Base-by-base conservation (phyloP, 306 rosid genomes). In the Elaeagnus macrophylla region DNA sequence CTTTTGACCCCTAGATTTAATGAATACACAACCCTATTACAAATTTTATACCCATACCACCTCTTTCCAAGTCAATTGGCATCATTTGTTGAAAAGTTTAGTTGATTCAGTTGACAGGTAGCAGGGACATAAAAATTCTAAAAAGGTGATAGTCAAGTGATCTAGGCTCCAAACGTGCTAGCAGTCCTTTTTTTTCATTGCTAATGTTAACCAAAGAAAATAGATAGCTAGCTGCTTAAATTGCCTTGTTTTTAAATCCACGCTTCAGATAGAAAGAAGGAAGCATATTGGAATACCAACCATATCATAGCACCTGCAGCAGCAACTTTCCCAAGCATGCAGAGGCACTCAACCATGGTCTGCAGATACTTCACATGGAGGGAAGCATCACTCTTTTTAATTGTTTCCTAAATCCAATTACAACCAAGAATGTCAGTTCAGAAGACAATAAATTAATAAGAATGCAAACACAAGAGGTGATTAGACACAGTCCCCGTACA, bases 281-380 rank as follows among this genome's bases (percentile, higher is more conserved):
- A 19, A 61, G 48, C 35, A 49, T 10, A 45, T 57, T 61, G 13
- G 75, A 70, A 8, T 69, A 71, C 89, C 45, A 68, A 93, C 99
- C 99, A 87, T 71, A 87, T 93, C n/a, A 93, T 73, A 70, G 96
- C 96, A 55, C 99, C 99, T 66, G 89, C 99, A 64, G 99, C 96
- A 8, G 96, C 96, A 72, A 87, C 88, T 87, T 93, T 93, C 62
- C 96, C 88, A 62, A 93, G 96, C 84, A 87, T 82, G 77, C 80
- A 84, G 57, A 93, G 96, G 71, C 99, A 93, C 76, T 87, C 99
- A 41, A 93, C 93, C 99, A 93, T 73, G 65, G 99, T 93, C 68
- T 84, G 96, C 64, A 93, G 75, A 79, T 93, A 93, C 77, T 93
- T 93, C 64, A 87, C 85, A 77, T 84, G 82, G 71, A 77, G 89